These are phyloP conservation scores for Adansonia rubrostipa DNA, from an alignment of 441 rosid species.

Conservation along the genomic window DNA sequence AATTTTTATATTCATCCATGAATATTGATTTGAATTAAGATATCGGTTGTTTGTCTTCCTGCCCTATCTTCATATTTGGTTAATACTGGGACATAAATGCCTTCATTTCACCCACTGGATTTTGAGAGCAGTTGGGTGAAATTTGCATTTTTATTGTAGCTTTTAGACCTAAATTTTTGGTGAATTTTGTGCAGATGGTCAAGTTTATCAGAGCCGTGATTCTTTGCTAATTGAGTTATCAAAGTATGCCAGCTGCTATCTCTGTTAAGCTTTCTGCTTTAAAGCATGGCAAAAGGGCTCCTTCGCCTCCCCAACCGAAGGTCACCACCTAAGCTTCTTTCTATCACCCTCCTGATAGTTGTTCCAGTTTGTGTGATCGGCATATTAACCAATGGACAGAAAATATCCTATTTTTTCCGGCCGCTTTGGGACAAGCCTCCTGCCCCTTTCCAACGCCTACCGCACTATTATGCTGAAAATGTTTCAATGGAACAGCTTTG, in stretches of 20 bases:
- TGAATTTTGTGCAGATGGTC: slow-evolving; percentile 22
- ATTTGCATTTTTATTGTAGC: neutral
- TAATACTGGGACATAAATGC: no score
- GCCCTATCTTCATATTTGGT: no score
- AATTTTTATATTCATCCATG: neutral
- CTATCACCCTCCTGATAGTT: slow-evolving; percentile 44
- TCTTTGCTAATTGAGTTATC: slow-evolving; percentile 12
- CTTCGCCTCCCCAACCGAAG: slow-evolving; percentile 40
- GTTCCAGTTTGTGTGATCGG: slow-evolving; percentile 55
- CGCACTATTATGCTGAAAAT: slow-evolving; percentile 92
- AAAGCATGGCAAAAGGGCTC: slow-evolving; percentile 54
- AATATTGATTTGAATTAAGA: no score
- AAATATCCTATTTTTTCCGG: slow-evolving; percentile 66
- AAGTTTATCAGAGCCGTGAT: slow-evolving; percentile 20
- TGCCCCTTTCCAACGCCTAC: slow-evolving; percentile 61
- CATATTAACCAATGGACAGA: slow-evolving; percentile 46
- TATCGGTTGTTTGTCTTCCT: no score
- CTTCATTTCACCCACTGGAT: neutral
- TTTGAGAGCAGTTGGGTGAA: neutral
- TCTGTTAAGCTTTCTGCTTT: slow-evolving; percentile 20
- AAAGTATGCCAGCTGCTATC: slow-evolving; percentile 30
- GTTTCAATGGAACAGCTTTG: slow-evolving; percentile 82
- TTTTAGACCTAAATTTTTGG: neutral
- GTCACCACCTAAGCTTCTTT: slow-evolving; percentile 40
- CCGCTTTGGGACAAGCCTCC: slow-evolving; percentile 93